Evolutionary conservation across 306 rosid genomes (phyloP).

Genomic region (Cicer judaicum): DNA sequence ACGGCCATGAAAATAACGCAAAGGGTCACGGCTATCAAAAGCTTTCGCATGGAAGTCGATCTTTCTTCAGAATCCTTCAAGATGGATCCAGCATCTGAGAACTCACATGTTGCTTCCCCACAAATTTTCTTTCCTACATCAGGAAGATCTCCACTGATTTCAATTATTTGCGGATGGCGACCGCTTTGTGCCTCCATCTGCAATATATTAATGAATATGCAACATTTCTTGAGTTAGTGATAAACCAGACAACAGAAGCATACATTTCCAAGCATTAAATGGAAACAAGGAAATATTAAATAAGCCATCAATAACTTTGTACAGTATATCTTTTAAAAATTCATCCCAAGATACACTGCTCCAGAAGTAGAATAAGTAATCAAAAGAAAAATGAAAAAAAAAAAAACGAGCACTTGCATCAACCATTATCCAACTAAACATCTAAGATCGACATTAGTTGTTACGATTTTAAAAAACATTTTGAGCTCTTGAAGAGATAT

Average conservation of each 20-base stretch:
- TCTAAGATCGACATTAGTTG: slow-evolving; percentile 12
- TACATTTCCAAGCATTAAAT: neutral
- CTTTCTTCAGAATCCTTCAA: slow-evolving; percentile 74
- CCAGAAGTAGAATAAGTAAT: slow-evolving; percentile 15
- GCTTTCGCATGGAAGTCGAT: slow-evolving; percentile 68
- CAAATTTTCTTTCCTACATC: slow-evolving; percentile 64
- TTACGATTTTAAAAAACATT: slow-evolving; percentile 30
- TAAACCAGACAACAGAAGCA: slow-evolving; percentile 2
- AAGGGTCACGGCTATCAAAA: slow-evolving; percentile 64
- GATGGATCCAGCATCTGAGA: slow-evolving; percentile 57
- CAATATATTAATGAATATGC: slow-evolving; percentile 23
- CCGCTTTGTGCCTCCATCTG: slow-evolving; percentile 63
- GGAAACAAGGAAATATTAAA: slow-evolving; percentile 18
- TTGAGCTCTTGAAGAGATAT: neutral
- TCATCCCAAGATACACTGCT: slow-evolving; percentile 22
- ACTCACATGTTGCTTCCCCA: slow-evolving; percentile 75
- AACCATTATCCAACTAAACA: slow-evolving; percentile 30
- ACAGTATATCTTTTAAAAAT: neutral
- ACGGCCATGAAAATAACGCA: slow-evolving; percentile 74
- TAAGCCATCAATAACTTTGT: slow-evolving; percentile 19
- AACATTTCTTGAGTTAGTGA: slow-evolving; percentile 19
- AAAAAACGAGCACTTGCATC: neutral
- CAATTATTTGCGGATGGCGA: slow-evolving; percentile 56
- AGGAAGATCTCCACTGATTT: slow-evolving; percentile 51
- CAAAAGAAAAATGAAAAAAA: neutral